A percentile compares a stretch with the other conserved stretches of the same genome.
Evolutionary conservation across 2,329 filamentous ascomycete genomes (phyloP).

Genomic region (Aspergillus felis): DNA sequence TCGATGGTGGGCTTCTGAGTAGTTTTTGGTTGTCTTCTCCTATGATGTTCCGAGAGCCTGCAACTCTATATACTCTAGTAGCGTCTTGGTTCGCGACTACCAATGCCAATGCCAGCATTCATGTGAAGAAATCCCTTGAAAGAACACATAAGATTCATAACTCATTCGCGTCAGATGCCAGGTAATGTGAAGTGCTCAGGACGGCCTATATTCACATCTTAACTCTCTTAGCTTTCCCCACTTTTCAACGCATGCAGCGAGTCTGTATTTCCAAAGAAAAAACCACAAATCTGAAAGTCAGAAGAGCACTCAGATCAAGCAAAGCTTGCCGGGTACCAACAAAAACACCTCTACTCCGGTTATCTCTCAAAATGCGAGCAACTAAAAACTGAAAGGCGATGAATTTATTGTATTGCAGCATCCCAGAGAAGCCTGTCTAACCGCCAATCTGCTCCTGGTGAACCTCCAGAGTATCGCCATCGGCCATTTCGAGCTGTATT

Average conservation of each 20-base stretch:
- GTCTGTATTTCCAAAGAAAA: neutral
- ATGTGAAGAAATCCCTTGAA: neutral
- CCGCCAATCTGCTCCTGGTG: slow-evolving; percentile 98
- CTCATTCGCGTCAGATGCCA: neutral
- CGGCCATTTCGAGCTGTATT: slow-evolving; percentile 84
- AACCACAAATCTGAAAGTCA: neutral
- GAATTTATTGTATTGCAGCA: neutral
- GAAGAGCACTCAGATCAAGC: neutral
- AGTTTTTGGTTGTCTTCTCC: neutral
- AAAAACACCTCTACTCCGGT: neutral
- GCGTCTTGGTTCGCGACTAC: neutral
- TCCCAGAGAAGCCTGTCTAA: slow-evolving; percentile 11
- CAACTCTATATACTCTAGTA: neutral
- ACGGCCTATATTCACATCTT: neutral
- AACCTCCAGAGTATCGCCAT: slow-evolving; percentile 93
- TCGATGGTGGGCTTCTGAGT: neutral
- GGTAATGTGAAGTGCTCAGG: neutral
- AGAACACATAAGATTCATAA: neutral
- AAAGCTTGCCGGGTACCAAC: neutral
- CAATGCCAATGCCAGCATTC: neutral
- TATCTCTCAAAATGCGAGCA: neutral
- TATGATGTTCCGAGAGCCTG: neutral
- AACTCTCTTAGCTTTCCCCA: neutral
- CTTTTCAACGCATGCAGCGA: neutral
- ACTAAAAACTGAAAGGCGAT: neutral